These are phyloP conservation scores for Hypoxylon sp. DNA, from an alignment of 2,329 filamentous ascomycete species.

Conservation along the genomic window DNA sequence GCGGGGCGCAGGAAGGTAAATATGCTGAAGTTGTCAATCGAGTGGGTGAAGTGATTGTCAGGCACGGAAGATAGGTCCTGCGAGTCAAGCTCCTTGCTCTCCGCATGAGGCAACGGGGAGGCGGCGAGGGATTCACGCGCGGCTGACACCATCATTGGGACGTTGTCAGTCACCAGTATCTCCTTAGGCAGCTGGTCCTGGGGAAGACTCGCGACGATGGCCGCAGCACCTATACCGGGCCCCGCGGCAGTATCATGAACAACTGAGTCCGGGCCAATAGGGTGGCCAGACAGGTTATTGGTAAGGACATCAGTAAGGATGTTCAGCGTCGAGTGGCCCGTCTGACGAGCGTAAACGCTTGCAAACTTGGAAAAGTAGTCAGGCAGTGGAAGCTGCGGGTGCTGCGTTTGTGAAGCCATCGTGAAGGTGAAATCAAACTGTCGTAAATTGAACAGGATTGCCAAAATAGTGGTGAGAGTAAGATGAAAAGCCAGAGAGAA, in stretches of 20 bases:
- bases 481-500: no score
- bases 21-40: slow-evolving; percentile 43
- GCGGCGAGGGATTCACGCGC: slow-evolving; percentile 41
- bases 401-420: slow-evolving; percentile 32
- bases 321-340: slow-evolving; percentile 43
- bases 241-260: slow-evolving; percentile 47
- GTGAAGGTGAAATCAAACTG: no score
- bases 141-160: slow-evolving; percentile 41
- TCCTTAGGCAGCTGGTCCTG: slow-evolving; percentile 41
- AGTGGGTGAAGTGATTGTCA: slow-evolving; percentile 40
- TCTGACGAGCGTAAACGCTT: slow-evolving; percentile 41
- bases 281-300: slow-evolving; percentile 40
- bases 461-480: no score
- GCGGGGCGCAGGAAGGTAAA: slow-evolving; percentile 37
- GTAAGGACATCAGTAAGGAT: slow-evolving; percentile 41
- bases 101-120: slow-evolving; percentile 41
- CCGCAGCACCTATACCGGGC: slow-evolving; percentile 42
- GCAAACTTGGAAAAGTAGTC: slow-evolving; percentile 47
- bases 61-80: slow-evolving; percentile 38
- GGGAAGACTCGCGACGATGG: slow-evolving; percentile 39
- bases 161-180: slow-evolving; percentile 43
- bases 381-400: slow-evolving; percentile 39
- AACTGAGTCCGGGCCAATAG: slow-evolving; percentile 40
- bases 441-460: no score
- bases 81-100: slow-evolving; percentile 42